phyloP scores from a whole-genome alignment of 805 yeast species.

The Ogataea glucozyma region DNA sequence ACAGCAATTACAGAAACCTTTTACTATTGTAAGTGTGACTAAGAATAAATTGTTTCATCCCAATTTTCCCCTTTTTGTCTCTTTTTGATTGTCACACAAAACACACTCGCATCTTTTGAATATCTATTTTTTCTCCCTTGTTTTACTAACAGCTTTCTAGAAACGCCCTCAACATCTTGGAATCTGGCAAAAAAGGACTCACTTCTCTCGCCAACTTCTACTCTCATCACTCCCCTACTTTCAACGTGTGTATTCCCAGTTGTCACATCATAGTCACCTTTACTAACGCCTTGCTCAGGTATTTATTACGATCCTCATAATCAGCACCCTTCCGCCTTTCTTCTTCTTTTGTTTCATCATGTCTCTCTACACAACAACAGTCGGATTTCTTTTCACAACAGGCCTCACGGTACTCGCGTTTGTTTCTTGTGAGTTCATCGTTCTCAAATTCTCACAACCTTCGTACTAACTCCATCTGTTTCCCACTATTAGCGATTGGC shows the following conservation, averaged over 20 bases:
- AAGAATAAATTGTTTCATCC: neutral
- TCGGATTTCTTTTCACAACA: constrained; percentile 21
- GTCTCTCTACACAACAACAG: constrained; percentile 19
- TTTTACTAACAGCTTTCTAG: constrained; percentile 13
- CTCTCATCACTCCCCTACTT: constrained; percentile 14
- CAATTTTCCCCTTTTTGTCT: constrained; percentile 1
- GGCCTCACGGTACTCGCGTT: constrained; percentile 17
- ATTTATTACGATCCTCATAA: constrained; percentile 12
- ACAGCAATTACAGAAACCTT: constrained; percentile 26
- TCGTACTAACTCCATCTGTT: constrained; percentile 7
- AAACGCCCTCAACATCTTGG: constrained; percentile 21
- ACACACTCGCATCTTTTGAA: too few species aligned
- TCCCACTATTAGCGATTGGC: constrained; percentile 22
- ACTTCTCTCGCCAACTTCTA: constrained; percentile 13
- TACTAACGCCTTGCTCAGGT: constrained; percentile 16
- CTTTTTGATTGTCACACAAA: too few species aligned
- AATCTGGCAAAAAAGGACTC: constrained; percentile 14
- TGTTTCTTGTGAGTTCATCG: constrained; percentile 16
- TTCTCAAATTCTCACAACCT: neutral
- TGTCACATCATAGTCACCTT: neutral
- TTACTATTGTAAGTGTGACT: constrained; percentile 30
- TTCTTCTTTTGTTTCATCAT: constrained; percentile 14
- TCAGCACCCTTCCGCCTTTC: constrained; percentile 22
- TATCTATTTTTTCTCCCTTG: constrained; percentile 8
- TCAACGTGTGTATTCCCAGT: constrained; percentile 11